A percentile compares a stretch with the other conserved stretches of the same genome.
Evolutionary conservation across 352 stramenopile species (phyloP).

Genomic region (Peronosclerospora sorghi): DNA sequence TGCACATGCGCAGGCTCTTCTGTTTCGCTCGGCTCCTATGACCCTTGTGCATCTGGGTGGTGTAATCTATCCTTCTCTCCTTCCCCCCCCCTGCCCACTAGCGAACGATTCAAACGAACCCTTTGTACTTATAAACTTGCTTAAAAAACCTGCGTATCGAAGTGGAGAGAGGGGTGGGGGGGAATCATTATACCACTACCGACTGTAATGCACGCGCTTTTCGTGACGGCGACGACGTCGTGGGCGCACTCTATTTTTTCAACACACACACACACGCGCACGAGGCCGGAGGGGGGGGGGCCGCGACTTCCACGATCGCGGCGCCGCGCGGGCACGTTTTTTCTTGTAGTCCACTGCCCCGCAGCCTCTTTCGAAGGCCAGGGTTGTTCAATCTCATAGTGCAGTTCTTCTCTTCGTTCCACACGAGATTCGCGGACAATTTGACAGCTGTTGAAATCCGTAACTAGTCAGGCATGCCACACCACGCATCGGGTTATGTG

Average conservation of each 20-base stretch:
- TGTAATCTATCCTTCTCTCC: conserved; percentile 2
- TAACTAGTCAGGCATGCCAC: conserved; percentile 25
- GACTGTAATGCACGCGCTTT: conserved; percentile 31
- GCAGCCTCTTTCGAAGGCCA: conserved; percentile 11
- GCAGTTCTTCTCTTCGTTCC: conserved; percentile 30
- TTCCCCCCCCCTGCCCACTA: background rate
- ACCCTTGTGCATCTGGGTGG: conserved; percentile 1
- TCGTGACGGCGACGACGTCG: conserved; percentile 23
- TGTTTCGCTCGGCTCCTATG: conserved; percentile 14
- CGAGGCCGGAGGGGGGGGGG: background rate
- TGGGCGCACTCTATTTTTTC: conserved; percentile 28
- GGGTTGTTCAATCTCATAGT: conserved; percentile 18
- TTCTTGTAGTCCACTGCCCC: conserved; percentile 29
- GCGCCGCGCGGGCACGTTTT: conserved; percentile 17
- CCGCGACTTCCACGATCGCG: conserved; percentile 21
- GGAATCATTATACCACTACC: conserved; percentile 30
- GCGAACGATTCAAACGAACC: conserved; percentile 23
- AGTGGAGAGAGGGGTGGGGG: too few species aligned
- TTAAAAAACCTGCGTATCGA: conserved; percentile 29
- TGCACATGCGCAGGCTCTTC: conserved; percentile 24
- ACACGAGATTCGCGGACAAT: conserved; percentile 21
- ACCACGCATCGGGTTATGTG: conserved; percentile 13
- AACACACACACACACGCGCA: conserved; percentile 18
- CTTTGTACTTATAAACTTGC: conserved; percentile 40
- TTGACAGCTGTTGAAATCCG: conserved; percentile 22